phyloP scores from a whole-genome alignment of 495 filamentous ascomycete species.

The Podospora australis region DNA sequence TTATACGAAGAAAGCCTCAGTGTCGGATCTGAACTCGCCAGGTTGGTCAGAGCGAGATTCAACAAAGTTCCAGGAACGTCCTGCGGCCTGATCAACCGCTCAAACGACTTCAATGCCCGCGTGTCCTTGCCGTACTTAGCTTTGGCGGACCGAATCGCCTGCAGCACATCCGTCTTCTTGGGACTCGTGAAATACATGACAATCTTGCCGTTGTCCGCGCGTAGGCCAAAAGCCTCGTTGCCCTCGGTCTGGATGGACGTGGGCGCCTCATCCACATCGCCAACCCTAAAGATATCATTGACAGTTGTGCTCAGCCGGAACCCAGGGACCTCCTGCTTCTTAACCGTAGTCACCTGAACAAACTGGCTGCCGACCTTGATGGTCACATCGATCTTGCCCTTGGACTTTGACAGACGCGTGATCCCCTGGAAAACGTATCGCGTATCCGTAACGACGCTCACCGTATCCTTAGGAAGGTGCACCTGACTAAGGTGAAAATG shows the following conservation, averaged over 20 bases:
- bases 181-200: conserved; percentile 61
- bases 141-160: conserved; percentile 53
- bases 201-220: conserved; percentile 60
- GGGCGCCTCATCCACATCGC: conserved; percentile 57
- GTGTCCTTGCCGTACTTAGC: conserved; percentile 55
- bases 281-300: conserved; percentile 60
- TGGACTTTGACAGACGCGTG: conserved; percentile 56
- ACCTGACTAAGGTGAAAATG: conserved; percentile 59
- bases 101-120: conserved; percentile 47
- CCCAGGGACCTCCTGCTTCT: conserved; percentile 58
- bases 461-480: conserved; percentile 60
- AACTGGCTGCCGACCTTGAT: conserved; percentile 60
- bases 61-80: conserved; percentile 61
- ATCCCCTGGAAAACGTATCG: conserved; percentile 59
- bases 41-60: conserved; percentile 58
- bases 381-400: conserved; percentile 58
- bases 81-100: conserved; percentile 57
- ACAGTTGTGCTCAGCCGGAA: conserved; percentile 52
- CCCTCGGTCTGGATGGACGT: conserved; percentile 57
- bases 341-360: conserved; percentile 60
- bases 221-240: conserved; percentile 59
- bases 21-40: conserved; percentile 49
- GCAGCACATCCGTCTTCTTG: conserved; percentile 53
- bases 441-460: conserved; percentile 56
- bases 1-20: conserved; percentile 58